phyloP scores from a whole-genome alignment of 1,139 yeast species.

The Spencermartinsiella ligniputridi region DNA sequence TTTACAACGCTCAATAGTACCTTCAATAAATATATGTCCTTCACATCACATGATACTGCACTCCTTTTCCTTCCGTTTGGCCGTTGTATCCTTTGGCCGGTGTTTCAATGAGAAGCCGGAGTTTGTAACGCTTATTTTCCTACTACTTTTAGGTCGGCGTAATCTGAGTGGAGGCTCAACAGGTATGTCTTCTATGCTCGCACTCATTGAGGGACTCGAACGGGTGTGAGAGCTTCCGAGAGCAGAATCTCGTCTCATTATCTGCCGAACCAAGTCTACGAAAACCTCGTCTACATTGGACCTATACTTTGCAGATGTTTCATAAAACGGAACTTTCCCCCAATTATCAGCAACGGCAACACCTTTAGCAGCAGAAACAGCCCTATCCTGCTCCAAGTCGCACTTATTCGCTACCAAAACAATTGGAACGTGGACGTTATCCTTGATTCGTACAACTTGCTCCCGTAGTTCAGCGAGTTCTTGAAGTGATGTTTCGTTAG shows the following conservation, averaged over 20 bases:
- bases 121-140: neutral
- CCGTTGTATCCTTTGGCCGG: neutral
- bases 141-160: neutral
- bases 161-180: neutral
- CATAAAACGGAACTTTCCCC: constrained; percentile 82
- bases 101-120: neutral
- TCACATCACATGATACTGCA: constrained; percentile 20
- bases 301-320: constrained; percentile 81
- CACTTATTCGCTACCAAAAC: constrained; percentile 44
- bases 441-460: constrained; percentile 90
- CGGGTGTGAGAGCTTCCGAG: constrained; percentile 16
- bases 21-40: constrained; percentile 5
- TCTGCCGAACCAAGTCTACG: constrained; percentile 77
- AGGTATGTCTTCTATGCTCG: constrained; percentile 10
- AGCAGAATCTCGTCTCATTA: constrained; percentile 34
- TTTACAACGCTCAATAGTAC: neutral
- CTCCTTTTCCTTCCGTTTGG: constrained; percentile 16
- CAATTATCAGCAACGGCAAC: constrained; percentile 75
- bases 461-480: constrained; percentile 78
- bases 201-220: constrained; percentile 5
- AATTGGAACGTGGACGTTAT: constrained; percentile 37
- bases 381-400: constrained; percentile 74
- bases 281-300: constrained; percentile 88
- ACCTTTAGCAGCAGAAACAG: constrained; percentile 30
- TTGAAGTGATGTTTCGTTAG: constrained; percentile 74